These are phyloP conservation scores for Dendryphion nanum DNA, from an alignment of 2,329 filamentous ascomycete genomes.

Conservation along the genomic window DNA sequence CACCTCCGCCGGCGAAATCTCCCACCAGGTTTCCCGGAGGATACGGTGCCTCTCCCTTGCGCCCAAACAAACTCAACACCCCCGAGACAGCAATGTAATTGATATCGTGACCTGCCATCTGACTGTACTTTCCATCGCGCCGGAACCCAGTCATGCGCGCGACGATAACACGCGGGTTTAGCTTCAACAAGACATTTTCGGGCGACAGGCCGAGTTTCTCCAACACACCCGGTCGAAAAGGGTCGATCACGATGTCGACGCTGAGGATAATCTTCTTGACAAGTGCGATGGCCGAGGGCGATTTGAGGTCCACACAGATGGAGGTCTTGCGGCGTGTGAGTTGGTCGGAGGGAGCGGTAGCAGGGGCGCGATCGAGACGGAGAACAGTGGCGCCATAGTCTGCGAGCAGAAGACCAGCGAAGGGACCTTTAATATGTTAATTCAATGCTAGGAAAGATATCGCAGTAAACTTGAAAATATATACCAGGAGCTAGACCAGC, in stretches of 20 bases:
- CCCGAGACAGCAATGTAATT: slow-evolving; percentile 93
- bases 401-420: slow-evolving; percentile 78
- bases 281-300: slow-evolving; percentile 60
- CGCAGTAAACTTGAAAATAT: slow-evolving; percentile 17
- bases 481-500: slow-evolving; percentile 61
- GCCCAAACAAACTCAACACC: slow-evolving; percentile 72
- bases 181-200: slow-evolving; percentile 57
- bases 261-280: slow-evolving; percentile 62
- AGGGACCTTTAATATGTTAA: slow-evolving; percentile 59
- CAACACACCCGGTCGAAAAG: slow-evolving; percentile 86
- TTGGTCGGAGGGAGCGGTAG: slow-evolving; percentile 63
- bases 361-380: slow-evolving; percentile 69
- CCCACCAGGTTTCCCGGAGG: slow-evolving; percentile 81
- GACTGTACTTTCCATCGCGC: slow-evolving; percentile 77
- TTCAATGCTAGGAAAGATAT: not conserved
- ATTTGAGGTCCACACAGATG: slow-evolving; percentile 77
- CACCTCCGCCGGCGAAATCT: slow-evolving; percentile 89
- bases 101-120: slow-evolving; percentile 94
- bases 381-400: slow-evolving; percentile 85
- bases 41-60: slow-evolving; percentile 66
- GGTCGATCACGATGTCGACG: slow-evolving; percentile 84
- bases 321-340: slow-evolving; percentile 80
- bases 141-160: slow-evolving; percentile 88
- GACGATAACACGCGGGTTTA: slow-evolving; percentile 76
- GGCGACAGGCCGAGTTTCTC: slow-evolving; percentile 81